Evolutionary conservation across 495 filamentous ascomycete species (phyloP), one percentile per base, ranked within the genome.

Genomic region (Terfezia boudieri): DNA sequence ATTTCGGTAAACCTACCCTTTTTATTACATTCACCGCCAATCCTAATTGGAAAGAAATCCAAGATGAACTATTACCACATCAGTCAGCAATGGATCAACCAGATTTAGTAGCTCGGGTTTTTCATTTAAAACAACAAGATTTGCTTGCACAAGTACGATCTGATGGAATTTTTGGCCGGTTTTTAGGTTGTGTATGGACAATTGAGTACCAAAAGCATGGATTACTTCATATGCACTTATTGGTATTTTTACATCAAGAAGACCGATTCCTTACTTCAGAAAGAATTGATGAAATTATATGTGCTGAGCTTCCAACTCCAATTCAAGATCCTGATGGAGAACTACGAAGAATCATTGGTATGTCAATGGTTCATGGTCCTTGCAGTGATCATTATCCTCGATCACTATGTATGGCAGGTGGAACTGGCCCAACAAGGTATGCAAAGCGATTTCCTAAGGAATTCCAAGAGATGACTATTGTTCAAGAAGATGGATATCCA

Each of bases 11-110:
- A 50, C 53, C 41, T 10, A 53, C 55, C 20, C 52, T 59, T 36
- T 59, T 57, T 53, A 60, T 60, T 51, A 60, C 52, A 10, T 58
- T 60, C 55, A 60, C 43, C 4, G 41, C 56, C 10, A 60, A 60
- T 50, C 55, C 56, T 46, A 52, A 43, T 4, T 60, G 52, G 52
- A 49, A 48, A 9, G 55, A 60, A 37, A 60, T 60, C 9, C 6
- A 46, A 14, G 6, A 35, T 9, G 23, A 58, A 9, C 52, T 60
- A n/a, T 49, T 46, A 26, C 14, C 8, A 32, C 41, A 50, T 7
- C 52, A 58, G 46, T 38, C 49, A 41, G 26, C 48, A 3, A 37
- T 32, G 10, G 56, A 58, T 41, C 32, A 51, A 17, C 50, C 22
- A 37, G 50, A 59, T 53, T 20, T 59, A 10, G 55, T 59, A 16